Percentiles rank a stretch among this genome's conserved stretches.
These are phyloP conservation scores for Mortierella sp. DNA, from an alignment of 371 early-diverging fungal genomes.

Conservation along the genomic window DNA sequence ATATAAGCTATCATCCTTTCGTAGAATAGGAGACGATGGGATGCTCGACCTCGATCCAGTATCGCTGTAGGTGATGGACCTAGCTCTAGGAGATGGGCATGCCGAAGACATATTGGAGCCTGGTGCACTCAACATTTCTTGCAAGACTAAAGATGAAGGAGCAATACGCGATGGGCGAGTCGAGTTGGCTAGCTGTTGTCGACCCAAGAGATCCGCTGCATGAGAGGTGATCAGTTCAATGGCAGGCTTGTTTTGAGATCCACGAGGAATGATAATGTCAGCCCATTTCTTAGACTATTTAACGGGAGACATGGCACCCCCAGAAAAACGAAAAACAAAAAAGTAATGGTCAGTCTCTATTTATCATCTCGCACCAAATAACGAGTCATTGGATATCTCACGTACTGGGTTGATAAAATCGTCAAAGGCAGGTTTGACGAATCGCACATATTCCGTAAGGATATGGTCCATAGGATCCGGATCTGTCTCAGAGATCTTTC, in stretches of 20 bases:
- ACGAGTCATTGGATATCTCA: not conserved
- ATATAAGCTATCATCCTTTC: slow-evolving; percentile 36
- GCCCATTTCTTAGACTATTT: slow-evolving; percentile 82
- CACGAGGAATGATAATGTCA: slow-evolving; percentile 90
- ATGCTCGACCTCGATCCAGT: slow-evolving; percentile 21
- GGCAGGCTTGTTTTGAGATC: slow-evolving; percentile 78
- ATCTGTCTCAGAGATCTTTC: slow-evolving; percentile 40
- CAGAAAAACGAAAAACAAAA: not conserved
- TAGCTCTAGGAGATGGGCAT: slow-evolving; percentile 22
- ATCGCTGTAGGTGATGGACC: slow-evolving; percentile 9
- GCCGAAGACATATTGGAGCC: slow-evolving; percentile 24
- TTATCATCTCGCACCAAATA: not conserved
- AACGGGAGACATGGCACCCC: not conserved
- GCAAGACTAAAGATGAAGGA: slow-evolving; percentile 13
- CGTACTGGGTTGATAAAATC: slow-evolving; percentile 84
- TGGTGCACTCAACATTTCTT: slow-evolving; percentile 6
- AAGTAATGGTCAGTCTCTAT: not conserved
- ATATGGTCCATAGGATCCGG: slow-evolving; percentile 61
- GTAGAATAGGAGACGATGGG: slow-evolving; percentile 29
- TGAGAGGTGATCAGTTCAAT: slow-evolving; percentile 77
- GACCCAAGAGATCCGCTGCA: slow-evolving; percentile 63
- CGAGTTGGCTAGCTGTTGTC: slow-evolving; percentile 27
- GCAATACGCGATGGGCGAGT: slow-evolving; percentile 15
- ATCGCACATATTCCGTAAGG: slow-evolving; percentile 75
- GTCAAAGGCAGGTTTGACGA: slow-evolving; percentile 88